phyloP scores from a whole-genome alignment of 495 filamentous ascomycete species.

The Sabuloglossum arenarium region DNA sequence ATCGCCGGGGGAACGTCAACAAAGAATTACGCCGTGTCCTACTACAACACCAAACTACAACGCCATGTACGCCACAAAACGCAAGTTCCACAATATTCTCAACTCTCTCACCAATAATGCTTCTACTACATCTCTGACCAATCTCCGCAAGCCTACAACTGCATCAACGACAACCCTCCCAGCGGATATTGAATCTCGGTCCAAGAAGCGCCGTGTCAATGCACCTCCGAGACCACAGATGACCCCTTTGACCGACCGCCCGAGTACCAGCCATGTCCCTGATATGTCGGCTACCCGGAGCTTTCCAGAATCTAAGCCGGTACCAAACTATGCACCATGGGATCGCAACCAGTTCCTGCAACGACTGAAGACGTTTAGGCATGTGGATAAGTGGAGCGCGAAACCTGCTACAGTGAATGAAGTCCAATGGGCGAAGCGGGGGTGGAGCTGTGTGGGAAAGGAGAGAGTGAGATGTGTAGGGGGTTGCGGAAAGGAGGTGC shows the following conservation, averaged over 20 bases:
- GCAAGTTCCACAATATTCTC: slow-evolving; percentile 7
- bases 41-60: background rate
- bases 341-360: slow-evolving; percentile 66
- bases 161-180: slow-evolving; percentile 1
- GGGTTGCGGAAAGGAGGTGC: slow-evolving; percentile 60
- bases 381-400: slow-evolving; percentile 69
- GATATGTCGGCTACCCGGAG: background rate
- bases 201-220: slow-evolving; percentile 3
- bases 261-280: background rate
- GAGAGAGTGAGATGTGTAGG: slow-evolving; percentile 64
- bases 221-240: background rate
- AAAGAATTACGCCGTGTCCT: background rate
- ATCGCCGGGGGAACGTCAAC: background rate
- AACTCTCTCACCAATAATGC: slow-evolving; percentile 3
- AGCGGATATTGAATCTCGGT: slow-evolving; percentile 3
- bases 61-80: slow-evolving; percentile 6
- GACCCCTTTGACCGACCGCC: background rate
- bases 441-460: slow-evolving; percentile 69
- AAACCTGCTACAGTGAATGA: slow-evolving; percentile 71
- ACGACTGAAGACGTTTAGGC: slow-evolving; percentile 68
- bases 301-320: background rate
- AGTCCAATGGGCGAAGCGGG: slow-evolving; percentile 85
- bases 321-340: slow-evolving; percentile 54
- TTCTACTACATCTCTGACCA: background rate
- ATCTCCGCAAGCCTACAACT: background rate